Base-by-base conservation (phyloP, 345 rosid genomes). In the Raphanus sativus region DNA sequence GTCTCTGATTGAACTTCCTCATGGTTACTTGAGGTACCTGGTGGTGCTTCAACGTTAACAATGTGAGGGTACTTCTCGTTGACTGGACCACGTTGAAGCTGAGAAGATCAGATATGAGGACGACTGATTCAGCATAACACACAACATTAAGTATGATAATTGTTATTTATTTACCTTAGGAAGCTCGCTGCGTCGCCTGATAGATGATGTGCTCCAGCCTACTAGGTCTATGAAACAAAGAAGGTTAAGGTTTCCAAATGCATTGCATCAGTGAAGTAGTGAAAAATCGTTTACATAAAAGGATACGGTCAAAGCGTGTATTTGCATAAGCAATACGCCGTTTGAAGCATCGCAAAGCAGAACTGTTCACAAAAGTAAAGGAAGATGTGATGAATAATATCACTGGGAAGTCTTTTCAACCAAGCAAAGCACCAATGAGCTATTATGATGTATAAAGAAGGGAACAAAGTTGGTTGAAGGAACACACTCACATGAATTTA, bases 191-290 rank as follows among this genome's bases (percentile, higher is more conserved):
- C 50, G 75, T 55, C 63, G 90, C 50, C 96, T 75, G 11, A 94
- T 75, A 42, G 97, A 94, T n/a, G 98, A 87, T 69, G 98, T 90
- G 69, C 98, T 86, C 98, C 98, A 91, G 30, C 98, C 98, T 4
- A 91, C 98, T 58, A 94, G 77, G 70, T 84, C 97, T 94, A 69
- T 38, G 32, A n/a, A 58, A 61, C 65, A 73, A 26, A 74, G 50
- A 8, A 68, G 90, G 90, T 94, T 68, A 91, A 88, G 98, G 81
- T 78, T 79, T 58, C 84, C 84, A 71, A 25, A 71, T 29, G 42
- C 38, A 61, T 52, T 48, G 38, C 30, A 16, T 7, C n/a, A 16
- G 45, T 63, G 32, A 69, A 58, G 67, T 29, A 36, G 69, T n/a
- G n/a, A n/a, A n/a, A n/a, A n/a, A n/a, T n/a, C n/a, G n/a, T n/a